Conservation (phyloP, 2,329 filamentous ascomycete genomes). For the Aspergillus caelatus region DNA sequence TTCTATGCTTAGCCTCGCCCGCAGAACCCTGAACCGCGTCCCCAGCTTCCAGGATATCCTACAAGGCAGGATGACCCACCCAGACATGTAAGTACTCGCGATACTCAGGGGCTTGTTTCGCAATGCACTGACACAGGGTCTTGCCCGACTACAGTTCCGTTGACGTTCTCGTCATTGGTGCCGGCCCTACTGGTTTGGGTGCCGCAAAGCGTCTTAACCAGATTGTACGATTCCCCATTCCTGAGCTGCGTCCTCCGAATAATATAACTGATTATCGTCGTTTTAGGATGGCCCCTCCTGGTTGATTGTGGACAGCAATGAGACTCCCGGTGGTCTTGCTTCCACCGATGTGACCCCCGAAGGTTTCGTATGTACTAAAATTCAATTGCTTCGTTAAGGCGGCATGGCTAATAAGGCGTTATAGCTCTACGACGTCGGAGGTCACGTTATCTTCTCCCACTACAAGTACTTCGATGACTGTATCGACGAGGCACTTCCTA, state of each 20-base stretch:
- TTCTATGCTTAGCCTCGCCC: conserved; percentile 49
- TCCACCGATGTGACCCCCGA: conserved; percentile 94
- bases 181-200: conserved; percentile 94
- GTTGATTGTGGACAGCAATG: conserved; percentile 91
- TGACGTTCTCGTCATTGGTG: conserved; percentile 96
- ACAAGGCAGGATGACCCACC: conserved; percentile 51
- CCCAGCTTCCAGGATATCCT: conserved; percentile 50
- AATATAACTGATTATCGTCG: conserved; percentile 18
- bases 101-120: conserved; percentile 10
- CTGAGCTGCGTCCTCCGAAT: background rate
- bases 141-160: conserved; percentile 66
- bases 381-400: background rate
- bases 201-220: conserved; percentile 98
- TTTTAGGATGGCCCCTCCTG: conserved; percentile 84
- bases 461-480: conserved; percentile 99
- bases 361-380: conserved; percentile 78
- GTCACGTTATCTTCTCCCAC: conserved; percentile 98
- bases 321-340: conserved; percentile 91
- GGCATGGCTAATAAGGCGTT: conserved; percentile 18
- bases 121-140: conserved; percentile 19
- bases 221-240: conserved; percentile 63
- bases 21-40: conserved; percentile 46
- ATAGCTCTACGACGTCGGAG: conserved; percentile 96
- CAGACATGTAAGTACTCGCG: conserved; percentile 42
- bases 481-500: conserved; percentile 93